Evolutionary conservation across 2,329 filamentous ascomycete species (phyloP).

Genomic region (Hypoxylon sp.): DNA sequence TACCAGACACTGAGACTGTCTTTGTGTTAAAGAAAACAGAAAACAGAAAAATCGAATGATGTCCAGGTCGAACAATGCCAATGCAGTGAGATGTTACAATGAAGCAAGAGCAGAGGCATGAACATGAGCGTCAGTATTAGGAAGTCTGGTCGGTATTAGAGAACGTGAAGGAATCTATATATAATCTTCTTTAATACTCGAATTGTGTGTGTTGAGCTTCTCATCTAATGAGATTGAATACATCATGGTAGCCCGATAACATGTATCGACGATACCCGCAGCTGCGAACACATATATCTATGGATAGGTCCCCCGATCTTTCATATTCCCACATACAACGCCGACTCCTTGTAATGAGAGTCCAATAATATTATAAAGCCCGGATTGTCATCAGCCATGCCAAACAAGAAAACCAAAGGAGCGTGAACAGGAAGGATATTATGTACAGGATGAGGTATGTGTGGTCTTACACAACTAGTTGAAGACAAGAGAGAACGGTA

Average conservation of each 20-base stretch:
- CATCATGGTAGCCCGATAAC: conserved; percentile 12
- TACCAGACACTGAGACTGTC: conserved; percentile 27
- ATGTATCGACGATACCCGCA: conserved; percentile 22
- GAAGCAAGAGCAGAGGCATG: conserved; percentile 4
- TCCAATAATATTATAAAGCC: conserved; percentile 30
- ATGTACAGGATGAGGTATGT: conserved; percentile 35
- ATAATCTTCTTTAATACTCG: conserved; percentile 28
- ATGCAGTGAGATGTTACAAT: conserved; percentile 37
- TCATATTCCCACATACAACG: conserved; percentile 22
- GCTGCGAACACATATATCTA: conserved; percentile 25
- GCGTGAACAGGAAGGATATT: conserved; percentile 22
- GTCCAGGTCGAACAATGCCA: conserved; percentile 30
- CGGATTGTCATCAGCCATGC: conserved; percentile 25
- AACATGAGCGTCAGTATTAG: not conserved
- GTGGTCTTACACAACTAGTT: conserved; percentile 15
- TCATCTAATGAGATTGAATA: conserved; percentile 32
- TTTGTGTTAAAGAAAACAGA: conserved; percentile 4
- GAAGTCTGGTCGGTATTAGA: conserved; percentile 1
- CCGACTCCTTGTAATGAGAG: conserved; percentile 22
- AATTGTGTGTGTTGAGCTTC: conserved; percentile 16
- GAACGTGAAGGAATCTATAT: conserved; percentile 34
- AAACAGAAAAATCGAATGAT: conserved; percentile 16
- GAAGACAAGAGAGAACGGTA: conserved; percentile 8
- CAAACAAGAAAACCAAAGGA: conserved; percentile 21
- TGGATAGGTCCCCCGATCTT: conserved; percentile 29